A percentile compares a stretch with the other conserved stretches of the same genome.
phyloP scores from a whole-genome alignment of 1,139 yeast species.

The Yamadazyma diddensiae region DNA sequence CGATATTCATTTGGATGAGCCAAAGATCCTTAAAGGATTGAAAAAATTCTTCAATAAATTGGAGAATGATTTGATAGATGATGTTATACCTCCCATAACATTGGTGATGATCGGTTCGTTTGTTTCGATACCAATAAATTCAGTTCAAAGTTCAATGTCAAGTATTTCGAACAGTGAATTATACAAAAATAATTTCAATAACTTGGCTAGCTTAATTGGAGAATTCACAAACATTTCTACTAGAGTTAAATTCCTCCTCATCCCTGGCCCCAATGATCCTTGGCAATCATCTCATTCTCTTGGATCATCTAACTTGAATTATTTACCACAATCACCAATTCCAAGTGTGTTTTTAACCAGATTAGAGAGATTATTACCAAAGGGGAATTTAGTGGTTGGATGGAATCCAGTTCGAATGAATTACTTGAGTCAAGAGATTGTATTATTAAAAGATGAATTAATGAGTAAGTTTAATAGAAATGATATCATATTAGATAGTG shows the following conservation, averaged over 20 bases:
- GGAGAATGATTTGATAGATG: conserved; percentile 38
- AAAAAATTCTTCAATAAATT: conserved; percentile 54
- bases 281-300: conserved; percentile 77
- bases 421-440: conserved; percentile 82
- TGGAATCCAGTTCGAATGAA: conserved; percentile 83
- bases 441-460: conserved; percentile 68
- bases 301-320: conserved; percentile 56
- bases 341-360: conserved; percentile 71
- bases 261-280: conserved; percentile 92
- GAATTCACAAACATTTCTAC: conserved; percentile 31
- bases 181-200: conserved; percentile 74
- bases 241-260: conserved; percentile 52
- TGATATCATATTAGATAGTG: conserved; percentile 53
- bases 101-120: conserved; percentile 56
- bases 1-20: conserved; percentile 64
- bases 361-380: conserved; percentile 59
- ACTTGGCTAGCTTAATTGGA: conserved; percentile 55
- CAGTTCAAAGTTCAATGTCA: conserved; percentile 40
- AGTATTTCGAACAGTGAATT: conserved; percentile 44
- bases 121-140: conserved; percentile 56
- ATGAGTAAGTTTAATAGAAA: conserved; percentile 70
- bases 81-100: conserved; percentile 50
- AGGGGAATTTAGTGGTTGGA: conserved; percentile 45
- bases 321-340: conserved; percentile 69
- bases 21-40: conserved; percentile 56